These are phyloP conservation scores for Phaeophleospora eucalypticola DNA, from an alignment of 2,329 filamentous ascomycete genomes.

Conservation along the genomic window DNA sequence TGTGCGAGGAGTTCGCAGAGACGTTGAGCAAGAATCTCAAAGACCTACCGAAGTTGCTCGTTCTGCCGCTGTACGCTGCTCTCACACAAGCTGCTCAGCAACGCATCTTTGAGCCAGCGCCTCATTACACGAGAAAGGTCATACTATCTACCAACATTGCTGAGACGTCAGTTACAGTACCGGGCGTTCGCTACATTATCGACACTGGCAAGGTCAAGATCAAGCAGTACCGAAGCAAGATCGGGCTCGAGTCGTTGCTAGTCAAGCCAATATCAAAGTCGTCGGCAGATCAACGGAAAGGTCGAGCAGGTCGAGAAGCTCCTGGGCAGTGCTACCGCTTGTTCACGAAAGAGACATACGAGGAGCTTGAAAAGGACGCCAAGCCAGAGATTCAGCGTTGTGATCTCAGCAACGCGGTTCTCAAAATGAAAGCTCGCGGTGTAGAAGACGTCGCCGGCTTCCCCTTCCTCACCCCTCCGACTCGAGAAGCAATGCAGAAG, in stretches of 20 bases:
- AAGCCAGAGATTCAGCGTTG: constrained; percentile 86
- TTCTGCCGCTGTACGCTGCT: constrained; percentile 83
- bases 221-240: constrained; percentile 78
- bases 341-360: constrained; percentile 77
- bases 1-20: constrained; percentile 74
- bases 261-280: constrained; percentile 90
- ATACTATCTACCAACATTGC: constrained; percentile 95
- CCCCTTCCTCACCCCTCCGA: constrained; percentile 78
- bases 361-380: constrained; percentile 66
- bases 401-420: constrained; percentile 77
- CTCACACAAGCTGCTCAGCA: constrained; percentile 83
- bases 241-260: constrained; percentile 86
- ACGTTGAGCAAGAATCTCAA: constrained; percentile 56
- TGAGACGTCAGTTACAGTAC: constrained; percentile 95
- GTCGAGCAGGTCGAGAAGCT: constrained; percentile 88
- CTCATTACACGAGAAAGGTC: constrained; percentile 75
- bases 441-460: constrained; percentile 78
- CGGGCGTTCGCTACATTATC: constrained; percentile 85
- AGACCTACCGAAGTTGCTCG: constrained; percentile 46
- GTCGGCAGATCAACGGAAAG: constrained; percentile 84
- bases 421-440: constrained; percentile 91
- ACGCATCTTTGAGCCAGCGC: constrained; percentile 73
- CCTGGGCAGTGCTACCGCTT: constrained; percentile 85
- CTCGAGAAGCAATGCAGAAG: constrained; percentile 72
- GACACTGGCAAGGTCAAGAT: constrained; percentile 93